Conservation (phyloP, 2,329 filamentous ascomycete genomes). For the Cordyceps farinosa region DNA sequence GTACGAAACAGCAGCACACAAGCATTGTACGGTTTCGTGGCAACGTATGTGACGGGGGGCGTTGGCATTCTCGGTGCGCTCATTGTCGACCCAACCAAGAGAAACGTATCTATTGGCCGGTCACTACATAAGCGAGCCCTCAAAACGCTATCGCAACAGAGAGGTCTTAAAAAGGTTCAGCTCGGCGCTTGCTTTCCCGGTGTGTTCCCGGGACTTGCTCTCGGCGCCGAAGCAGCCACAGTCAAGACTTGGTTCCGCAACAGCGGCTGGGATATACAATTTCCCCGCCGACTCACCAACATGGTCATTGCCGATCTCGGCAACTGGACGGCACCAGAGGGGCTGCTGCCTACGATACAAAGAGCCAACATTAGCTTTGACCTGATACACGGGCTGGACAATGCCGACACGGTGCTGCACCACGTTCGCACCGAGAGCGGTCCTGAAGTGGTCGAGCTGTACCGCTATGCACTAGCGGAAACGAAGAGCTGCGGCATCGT, state of each 20-base stretch:
- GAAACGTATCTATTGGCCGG: slow-evolving; percentile 85
- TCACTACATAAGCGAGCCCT: slow-evolving; percentile 85
- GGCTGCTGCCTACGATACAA: slow-evolving; percentile 69
- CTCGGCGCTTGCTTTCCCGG: slow-evolving; percentile 77
- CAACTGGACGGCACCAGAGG: slow-evolving; percentile 72
- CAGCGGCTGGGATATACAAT: slow-evolving; percentile 77
- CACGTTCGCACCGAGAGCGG: slow-evolving; percentile 71
- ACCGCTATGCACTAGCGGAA: slow-evolving; percentile 70
- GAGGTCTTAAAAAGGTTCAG: slow-evolving; percentile 74
- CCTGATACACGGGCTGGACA: slow-evolving; percentile 75
- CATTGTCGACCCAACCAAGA: slow-evolving; percentile 83
- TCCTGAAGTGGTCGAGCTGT: slow-evolving; percentile 77
- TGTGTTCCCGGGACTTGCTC: slow-evolving; percentile 81
- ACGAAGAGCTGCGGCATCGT: slow-evolving; percentile 75
- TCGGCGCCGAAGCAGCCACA: slow-evolving; percentile 44
- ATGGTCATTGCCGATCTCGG: slow-evolving; percentile 71
- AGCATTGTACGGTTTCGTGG: slow-evolving; percentile 86
- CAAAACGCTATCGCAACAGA: slow-evolving; percentile 65
- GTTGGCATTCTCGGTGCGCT: slow-evolving; percentile 78
- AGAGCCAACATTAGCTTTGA: slow-evolving; percentile 75
- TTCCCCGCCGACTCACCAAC: slow-evolving; percentile 56
- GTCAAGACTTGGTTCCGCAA: slow-evolving; percentile 80
- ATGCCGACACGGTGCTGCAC: slow-evolving; percentile 67
- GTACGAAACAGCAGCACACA: slow-evolving; percentile 92
- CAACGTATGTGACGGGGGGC: slow-evolving; percentile 73